phyloP scores from a whole-genome alignment of 331 rosid species.

The Quercus lobata region DNA sequence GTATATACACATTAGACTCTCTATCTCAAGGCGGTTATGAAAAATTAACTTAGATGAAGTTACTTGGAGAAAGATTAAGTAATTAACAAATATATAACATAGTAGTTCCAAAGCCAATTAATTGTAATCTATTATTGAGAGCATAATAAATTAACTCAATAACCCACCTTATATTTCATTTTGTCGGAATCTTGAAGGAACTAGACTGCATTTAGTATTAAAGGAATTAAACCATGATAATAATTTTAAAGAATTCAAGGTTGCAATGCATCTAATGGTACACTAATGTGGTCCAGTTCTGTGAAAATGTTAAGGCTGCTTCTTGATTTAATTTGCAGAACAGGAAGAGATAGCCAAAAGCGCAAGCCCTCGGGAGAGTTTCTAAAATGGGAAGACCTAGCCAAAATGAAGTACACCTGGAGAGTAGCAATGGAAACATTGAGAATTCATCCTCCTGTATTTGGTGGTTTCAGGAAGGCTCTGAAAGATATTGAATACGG shows the following conservation, averaged over 20 bases:
- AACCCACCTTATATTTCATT: too few species aligned
- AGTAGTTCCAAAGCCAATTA: too few species aligned
- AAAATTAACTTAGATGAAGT: background rate
- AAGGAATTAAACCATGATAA: background rate
- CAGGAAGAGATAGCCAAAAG: conserved; percentile 34
- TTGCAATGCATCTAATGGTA: too few species aligned
- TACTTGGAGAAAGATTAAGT: too few species aligned
- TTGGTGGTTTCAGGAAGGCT: conserved; percentile 53
- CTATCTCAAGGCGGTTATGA: background rate
- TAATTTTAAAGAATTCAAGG: background rate
- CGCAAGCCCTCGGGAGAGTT: conserved; percentile 24
- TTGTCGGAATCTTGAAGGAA: too few species aligned
- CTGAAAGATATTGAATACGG: conserved; percentile 52
- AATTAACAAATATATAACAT: too few species aligned
- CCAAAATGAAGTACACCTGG: conserved; percentile 68
- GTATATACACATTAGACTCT: conserved; percentile 7
- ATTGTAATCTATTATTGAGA: background rate
- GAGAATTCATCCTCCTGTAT: conserved; percentile 58
- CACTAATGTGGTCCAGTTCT: too few species aligned
- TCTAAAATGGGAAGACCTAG: conserved; percentile 44
- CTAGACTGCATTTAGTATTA: too few species aligned
- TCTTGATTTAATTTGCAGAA: conserved; percentile 19
- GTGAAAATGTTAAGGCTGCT: background rate
- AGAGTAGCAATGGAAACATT: conserved; percentile 65
- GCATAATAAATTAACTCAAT: background rate